Percentiles rank a stretch among this genome's conserved stretches.
phyloP scores from a whole-genome alignment of 129 eudicot genomes.

The Lactuca sativa region DNA sequence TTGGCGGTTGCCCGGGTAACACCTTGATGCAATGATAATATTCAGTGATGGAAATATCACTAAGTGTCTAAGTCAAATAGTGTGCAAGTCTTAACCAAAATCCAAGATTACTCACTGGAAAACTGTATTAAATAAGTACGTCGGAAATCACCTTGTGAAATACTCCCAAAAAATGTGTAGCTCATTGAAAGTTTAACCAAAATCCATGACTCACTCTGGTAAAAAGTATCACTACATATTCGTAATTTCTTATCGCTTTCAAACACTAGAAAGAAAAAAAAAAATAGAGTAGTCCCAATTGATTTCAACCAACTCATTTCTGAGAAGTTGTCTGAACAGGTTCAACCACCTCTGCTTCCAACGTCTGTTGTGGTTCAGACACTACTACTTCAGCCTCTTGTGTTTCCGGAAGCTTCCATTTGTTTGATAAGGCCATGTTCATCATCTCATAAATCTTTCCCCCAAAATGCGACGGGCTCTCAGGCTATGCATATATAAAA shows the following conservation, averaged over 20 bases:
- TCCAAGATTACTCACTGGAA: too few relatives aligned
- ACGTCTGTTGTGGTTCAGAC: constrained; percentile 40
- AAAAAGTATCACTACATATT: constrained; percentile 11
- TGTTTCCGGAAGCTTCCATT: constrained; percentile 62
- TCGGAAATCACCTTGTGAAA: background rate
- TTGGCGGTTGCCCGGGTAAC: too few relatives aligned
- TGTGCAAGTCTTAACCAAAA: too few relatives aligned
- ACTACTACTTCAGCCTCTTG: constrained; percentile 48
- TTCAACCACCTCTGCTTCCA: constrained; percentile 72
- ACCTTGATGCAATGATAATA: too few relatives aligned
- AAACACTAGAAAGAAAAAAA: constrained; percentile 5
- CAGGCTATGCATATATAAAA: constrained; percentile 59
- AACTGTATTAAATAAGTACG: too few relatives aligned
- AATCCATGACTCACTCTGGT: background rate
- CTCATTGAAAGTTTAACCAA: constrained; percentile 15
- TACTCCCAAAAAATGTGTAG: background rate
- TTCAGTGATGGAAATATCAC: too few relatives aligned
- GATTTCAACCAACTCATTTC: constrained; percentile 39
- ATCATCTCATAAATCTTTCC: constrained; percentile 97
- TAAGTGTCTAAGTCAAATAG: too few relatives aligned
- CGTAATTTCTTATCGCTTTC: constrained; percentile 5
- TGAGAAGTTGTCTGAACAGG: constrained; percentile 57
- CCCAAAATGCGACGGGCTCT: constrained; percentile 80
- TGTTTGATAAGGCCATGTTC: constrained; percentile 81
- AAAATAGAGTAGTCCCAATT: background rate